phyloP scores from a whole-genome alignment of 345 rosid genomes.

The Triadica sebifera region DNA sequence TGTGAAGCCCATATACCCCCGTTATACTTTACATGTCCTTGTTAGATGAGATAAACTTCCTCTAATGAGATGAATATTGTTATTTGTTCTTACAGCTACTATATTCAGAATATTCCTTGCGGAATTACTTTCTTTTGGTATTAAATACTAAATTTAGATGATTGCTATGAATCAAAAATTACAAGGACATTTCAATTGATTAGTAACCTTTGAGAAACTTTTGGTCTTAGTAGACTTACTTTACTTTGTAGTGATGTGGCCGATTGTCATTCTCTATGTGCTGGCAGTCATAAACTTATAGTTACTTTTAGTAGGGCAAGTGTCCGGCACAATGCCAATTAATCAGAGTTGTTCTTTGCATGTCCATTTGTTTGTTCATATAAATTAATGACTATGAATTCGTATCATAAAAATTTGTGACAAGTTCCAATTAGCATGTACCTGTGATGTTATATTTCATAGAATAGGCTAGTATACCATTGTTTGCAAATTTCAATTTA shows the following conservation, averaged over 20 bases:
- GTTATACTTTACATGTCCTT: background rate
- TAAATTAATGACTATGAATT: background rate
- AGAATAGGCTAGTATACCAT: no score
- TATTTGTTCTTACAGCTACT: background rate
- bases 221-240: no score
- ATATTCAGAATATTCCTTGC: background rate
- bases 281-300: background rate
- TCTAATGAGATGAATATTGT: background rate
- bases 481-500: no score
- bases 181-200: background rate
- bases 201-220: background rate
- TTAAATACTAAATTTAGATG: background rate
- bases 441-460: no score
- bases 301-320: background rate
- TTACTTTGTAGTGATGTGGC: background rate
- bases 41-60: background rate
- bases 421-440: no score
- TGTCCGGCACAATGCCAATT: background rate
- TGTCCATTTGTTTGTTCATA: background rate
- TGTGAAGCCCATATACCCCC: background rate
- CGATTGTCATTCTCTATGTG: background rate
- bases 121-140: background rate
- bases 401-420: background rate
- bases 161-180: background rate
- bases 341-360: background rate